phyloP scores from a whole-genome alignment of 345 rosid genomes.

The Ailanthus altissimus region DNA sequence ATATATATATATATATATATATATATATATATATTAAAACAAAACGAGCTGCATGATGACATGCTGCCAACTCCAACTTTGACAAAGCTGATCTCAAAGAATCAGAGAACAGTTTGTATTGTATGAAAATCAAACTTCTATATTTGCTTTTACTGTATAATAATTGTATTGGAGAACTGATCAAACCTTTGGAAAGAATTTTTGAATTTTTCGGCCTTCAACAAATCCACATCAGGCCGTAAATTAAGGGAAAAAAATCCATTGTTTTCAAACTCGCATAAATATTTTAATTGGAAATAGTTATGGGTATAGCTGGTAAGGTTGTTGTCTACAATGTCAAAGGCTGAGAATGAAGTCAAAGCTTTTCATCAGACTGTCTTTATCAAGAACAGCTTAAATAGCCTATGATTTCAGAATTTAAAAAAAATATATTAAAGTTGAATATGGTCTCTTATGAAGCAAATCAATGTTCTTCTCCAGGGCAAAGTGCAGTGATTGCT shows the following conservation, averaged over 20 bases:
- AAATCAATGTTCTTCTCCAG: not conserved
- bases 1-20: no score
- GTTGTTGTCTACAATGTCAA: not conserved
- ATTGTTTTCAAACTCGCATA: not conserved
- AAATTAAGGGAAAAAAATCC: not conserved
- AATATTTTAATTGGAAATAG: not conserved
- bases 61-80: constrained; percentile 16
- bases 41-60: not conserved
- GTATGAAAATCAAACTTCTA: not conserved
- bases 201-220: not conserved
- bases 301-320: not conserved
- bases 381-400: not conserved
- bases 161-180: not conserved
- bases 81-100: not conserved
- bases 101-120: not conserved
- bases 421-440: no score
- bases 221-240: not conserved
- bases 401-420: not conserved
- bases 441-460: not conserved
- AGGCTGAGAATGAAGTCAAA: constrained; percentile 6
- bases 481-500: not conserved
- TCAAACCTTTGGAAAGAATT: not conserved
- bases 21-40: no score
- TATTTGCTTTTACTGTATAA: not conserved
- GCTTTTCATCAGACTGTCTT: not conserved